phyloP scores from a whole-genome alignment of 2,329 filamentous ascomycete species.

The Endothia cerciana region DNA sequence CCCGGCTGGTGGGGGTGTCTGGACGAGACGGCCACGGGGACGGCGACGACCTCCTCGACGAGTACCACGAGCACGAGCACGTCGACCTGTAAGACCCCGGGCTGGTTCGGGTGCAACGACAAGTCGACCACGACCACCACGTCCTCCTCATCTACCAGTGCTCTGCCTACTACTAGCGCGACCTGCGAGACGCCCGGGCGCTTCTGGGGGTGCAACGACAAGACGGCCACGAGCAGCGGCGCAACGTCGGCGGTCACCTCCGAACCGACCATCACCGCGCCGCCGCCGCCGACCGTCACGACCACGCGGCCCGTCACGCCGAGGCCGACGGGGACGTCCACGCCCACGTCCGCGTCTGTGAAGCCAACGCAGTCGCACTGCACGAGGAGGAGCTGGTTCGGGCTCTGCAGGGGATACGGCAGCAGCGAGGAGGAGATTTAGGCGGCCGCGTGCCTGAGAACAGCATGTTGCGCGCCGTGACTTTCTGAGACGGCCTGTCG shows the following conservation, averaged over 20 bases:
- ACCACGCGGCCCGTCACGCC: constrained; percentile 37
- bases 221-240: constrained; percentile 35
- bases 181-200: constrained; percentile 57
- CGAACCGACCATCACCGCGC: constrained; percentile 34
- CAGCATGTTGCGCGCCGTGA: not conserved
- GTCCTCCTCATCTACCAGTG: constrained; percentile 40
- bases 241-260: constrained; percentile 33
- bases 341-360: constrained; percentile 26
- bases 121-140: constrained; percentile 44
- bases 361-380: constrained; percentile 38
- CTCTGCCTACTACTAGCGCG: constrained; percentile 36
- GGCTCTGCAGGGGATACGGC: constrained; percentile 46
- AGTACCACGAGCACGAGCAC: constrained; percentile 49
- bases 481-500: not conserved
- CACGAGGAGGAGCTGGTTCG: constrained; percentile 45
- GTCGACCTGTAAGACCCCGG: constrained; percentile 61
- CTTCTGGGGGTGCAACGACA: constrained; percentile 60
- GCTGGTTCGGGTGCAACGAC: constrained; percentile 71
- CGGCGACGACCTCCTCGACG: constrained; percentile 45
- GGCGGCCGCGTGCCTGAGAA: no score
- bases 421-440: constrained; percentile 32
- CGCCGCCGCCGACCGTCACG: constrained; percentile 33
- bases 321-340: constrained; percentile 38
- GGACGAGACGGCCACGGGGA: constrained; percentile 63
- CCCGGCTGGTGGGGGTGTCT: constrained; percentile 90